Base-by-base conservation (phyloP, 106 monocot genomes). In the Platanthera guangdongensis region DNA sequence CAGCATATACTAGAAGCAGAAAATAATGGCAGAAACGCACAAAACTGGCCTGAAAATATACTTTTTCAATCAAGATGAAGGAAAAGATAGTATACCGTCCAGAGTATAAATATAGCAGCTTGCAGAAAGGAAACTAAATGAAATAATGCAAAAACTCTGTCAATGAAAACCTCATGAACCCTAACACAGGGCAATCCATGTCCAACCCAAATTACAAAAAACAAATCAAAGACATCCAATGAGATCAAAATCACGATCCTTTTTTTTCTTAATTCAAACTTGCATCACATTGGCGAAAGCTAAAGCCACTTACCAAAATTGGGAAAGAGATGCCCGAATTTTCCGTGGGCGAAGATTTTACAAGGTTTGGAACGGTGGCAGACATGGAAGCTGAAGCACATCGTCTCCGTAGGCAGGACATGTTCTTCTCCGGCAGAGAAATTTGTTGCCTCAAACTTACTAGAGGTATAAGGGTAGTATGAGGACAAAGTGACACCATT, bases 101-200 rank as follows among this genome's bases (percentile, higher is more conserved):
- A 25, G 25, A 25, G 25, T 25, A 25, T 25, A 25, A 25, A 25
- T 25, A 25, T 25, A 25, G n/a, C n/a, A 16, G 7, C 70, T 70
- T 70, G 16, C 16, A 70, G n/a, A 70, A 47, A 1, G 4, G 15
- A 46, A 47, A 0, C 0, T 47, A 70, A 46, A 48, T 47, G 47
- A 15, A 19, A 30, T 22, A 3, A 32, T 67, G 32, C 1, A 67
- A 9, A 67, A 67, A 39, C 39, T 30, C 9, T 39, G 32, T 11
- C 67, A 12, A 1, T 25, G 11, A 47, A 70, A 70, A 48, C 45
- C 70, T 47, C 70, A 70, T 70, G 48, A 70, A 70, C 70, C 70
- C 14, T 70, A 70, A 70, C 45, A 47, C 47, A 16, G 47, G 47
- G 7, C 19, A 70, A 11, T 2, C 47, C 16, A 48, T 4, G 53